Conservation (phyloP, 164 flowering plant genomes). For the Aristolochia contorta region DNA sequence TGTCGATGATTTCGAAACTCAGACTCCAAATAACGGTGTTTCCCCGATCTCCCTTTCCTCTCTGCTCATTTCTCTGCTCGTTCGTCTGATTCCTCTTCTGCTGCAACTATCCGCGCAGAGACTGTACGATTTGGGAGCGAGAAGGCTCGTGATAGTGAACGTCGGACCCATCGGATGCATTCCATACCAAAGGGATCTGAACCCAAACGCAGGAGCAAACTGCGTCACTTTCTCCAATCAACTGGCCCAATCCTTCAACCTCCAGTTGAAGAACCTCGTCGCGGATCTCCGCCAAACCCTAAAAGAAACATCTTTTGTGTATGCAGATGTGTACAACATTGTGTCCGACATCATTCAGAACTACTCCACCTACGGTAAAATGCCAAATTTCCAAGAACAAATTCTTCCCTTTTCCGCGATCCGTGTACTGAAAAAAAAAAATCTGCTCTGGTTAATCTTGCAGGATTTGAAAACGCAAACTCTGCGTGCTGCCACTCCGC, state of each 20-base stretch:
- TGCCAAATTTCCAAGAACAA: neutral
- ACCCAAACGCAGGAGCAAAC: conserved; percentile 30
- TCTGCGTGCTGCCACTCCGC: conserved; percentile 33
- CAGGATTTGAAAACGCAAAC: conserved; percentile 32
- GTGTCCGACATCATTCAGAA: conserved; percentile 39
- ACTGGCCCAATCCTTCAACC: conserved; percentile 41
- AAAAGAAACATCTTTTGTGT: conserved; percentile 32
- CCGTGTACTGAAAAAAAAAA: neutral
- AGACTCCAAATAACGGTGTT: conserved; percentile 53
- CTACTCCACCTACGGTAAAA: conserved; percentile 38
- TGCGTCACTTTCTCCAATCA: conserved; percentile 44
- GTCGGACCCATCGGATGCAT: conserved; percentile 82
- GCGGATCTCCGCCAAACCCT: conserved; percentile 29
- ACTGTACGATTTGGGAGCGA: conserved; percentile 51
- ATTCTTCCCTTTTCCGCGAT: neutral
- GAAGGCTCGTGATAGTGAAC: conserved; percentile 46
- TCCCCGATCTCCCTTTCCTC: neutral
- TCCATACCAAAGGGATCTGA: conserved; percentile 47
- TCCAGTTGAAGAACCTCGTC: conserved; percentile 31
- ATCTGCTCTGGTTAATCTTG: neutral
- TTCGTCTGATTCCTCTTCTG: too few relatives aligned
- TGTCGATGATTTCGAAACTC: conserved; percentile 40
- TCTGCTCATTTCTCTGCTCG: neutral
- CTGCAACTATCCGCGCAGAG: conserved; percentile 30
- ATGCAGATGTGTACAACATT: conserved; percentile 47